phyloP scores from a whole-genome alignment of 345 rosid genomes.

The Sisymbrium altissimum region DNA sequence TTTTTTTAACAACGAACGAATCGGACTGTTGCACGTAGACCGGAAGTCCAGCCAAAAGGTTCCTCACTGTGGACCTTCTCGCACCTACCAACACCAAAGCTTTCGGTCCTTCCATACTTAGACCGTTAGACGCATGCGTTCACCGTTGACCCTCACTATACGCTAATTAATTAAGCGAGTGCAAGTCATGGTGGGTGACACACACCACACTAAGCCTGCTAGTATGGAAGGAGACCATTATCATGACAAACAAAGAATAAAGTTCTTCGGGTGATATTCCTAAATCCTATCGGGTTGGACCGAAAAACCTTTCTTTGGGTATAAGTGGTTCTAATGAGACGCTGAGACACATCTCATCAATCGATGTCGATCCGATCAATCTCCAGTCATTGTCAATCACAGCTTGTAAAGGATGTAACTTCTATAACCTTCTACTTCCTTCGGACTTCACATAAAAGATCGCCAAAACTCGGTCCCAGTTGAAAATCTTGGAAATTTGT shows the following conservation, averaged over 20 bases:
- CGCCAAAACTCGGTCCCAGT: not conserved
- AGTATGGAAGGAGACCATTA: not conserved
- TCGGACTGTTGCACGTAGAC: not conserved
- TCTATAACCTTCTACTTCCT: not conserved
- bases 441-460: not conserved
- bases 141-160: no score
- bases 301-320: no score
- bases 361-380: no score
- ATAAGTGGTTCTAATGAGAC: no score
- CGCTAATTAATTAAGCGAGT: no score
- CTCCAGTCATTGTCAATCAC: not conserved
- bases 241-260: not conserved
- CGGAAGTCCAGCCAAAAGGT: not conserved
- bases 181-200: not conserved
- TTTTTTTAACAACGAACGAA: not conserved
- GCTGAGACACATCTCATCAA: not conserved
- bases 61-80: not conserved
- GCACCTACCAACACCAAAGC: not conserved
- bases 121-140: no score
- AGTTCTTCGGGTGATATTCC: not conserved
- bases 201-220: not conserved
- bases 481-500: not conserved
- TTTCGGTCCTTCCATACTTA: not conserved
- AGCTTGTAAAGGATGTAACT: not conserved
- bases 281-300: no score